Evolutionary conservation across 345 rosid genomes (phyloP).

Genomic region (Aurinia saxatilis): DNA sequence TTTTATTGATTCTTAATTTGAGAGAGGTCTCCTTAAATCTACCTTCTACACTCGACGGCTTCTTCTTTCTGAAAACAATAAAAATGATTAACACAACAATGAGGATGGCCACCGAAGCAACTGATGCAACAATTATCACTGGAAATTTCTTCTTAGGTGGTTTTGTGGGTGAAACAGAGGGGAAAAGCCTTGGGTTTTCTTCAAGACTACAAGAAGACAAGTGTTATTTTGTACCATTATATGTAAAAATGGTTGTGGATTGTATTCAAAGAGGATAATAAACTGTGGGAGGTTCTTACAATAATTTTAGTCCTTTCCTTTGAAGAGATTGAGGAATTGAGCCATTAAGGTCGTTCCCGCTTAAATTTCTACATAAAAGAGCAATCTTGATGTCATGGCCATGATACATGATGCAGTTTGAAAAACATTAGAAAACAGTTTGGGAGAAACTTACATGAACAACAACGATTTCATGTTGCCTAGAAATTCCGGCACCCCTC

Average conservation of each 20-base stretch:
- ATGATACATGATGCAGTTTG: neutral
- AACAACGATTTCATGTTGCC: too few relatives aligned
- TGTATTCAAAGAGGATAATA: neutral
- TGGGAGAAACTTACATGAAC: conserved; percentile 32
- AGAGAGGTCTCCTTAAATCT: neutral
- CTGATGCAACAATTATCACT: conserved; percentile 7
- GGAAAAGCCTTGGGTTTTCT: conserved; percentile 1
- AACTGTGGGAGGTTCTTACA: neutral
- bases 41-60: neutral
- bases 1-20: neutral
- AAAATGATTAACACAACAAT: neutral
- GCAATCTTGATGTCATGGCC: neutral
- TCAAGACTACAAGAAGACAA: neutral
- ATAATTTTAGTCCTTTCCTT: conserved; percentile 11
- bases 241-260: neutral
- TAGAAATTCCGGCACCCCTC: too few relatives aligned
- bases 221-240: neutral
- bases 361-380: too few relatives aligned
- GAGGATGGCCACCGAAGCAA: neutral
- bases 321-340: too few relatives aligned
- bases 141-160: neutral
- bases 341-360: too few relatives aligned
- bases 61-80: conserved; percentile 12
- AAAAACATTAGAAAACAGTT: neutral
- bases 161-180: neutral